A percentile compares a stretch with the other conserved stretches of the same genome.
These are phyloP conservation scores for Posidonia oceanica DNA, from an alignment of 116 monocot species.

Conservation along the genomic window DNA sequence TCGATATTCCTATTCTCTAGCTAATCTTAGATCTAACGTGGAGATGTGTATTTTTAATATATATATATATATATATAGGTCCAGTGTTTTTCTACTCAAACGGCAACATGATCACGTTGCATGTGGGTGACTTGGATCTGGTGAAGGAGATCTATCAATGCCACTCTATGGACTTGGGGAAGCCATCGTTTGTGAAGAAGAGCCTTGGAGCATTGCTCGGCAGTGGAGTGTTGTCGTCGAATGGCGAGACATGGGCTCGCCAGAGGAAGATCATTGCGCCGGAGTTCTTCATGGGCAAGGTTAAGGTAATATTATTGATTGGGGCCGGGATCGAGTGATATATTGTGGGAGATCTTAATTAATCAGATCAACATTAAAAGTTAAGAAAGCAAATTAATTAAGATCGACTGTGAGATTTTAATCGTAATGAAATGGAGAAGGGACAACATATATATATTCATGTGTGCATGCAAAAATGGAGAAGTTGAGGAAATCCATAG, in stretches of 20 bases:
- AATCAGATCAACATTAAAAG: neutral
- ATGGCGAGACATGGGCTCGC: slow-evolving; percentile 42
- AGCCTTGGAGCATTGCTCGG: slow-evolving; percentile 37
- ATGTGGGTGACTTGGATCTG: slow-evolving; percentile 36
- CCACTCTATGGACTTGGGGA: slow-evolving; percentile 40
- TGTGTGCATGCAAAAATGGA: no score
- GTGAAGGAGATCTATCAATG: slow-evolving; percentile 41
- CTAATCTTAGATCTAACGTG: neutral
- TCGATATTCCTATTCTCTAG: no score
- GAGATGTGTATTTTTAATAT: neutral
- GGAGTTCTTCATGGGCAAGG: slow-evolving; percentile 66
- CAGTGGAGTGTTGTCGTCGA: slow-evolving; percentile 35
- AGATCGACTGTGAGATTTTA: no score
- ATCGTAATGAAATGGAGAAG: no score
- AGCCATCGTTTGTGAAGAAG: slow-evolving; percentile 25
- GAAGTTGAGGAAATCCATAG: no score
- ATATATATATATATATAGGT: slow-evolving; percentile 48
- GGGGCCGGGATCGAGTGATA: neutral
- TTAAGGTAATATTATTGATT: slow-evolving; percentile 37
- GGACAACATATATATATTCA: no score
- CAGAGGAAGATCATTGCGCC: slow-evolving; percentile 56
- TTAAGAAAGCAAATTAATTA: no score
- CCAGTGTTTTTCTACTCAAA: slow-evolving; percentile 41
- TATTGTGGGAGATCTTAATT: neutral
- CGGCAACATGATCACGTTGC: slow-evolving; percentile 24